phyloP scores from a whole-genome alignment of 306 rosid genomes.

The Trifolium fragiferum region DNA sequence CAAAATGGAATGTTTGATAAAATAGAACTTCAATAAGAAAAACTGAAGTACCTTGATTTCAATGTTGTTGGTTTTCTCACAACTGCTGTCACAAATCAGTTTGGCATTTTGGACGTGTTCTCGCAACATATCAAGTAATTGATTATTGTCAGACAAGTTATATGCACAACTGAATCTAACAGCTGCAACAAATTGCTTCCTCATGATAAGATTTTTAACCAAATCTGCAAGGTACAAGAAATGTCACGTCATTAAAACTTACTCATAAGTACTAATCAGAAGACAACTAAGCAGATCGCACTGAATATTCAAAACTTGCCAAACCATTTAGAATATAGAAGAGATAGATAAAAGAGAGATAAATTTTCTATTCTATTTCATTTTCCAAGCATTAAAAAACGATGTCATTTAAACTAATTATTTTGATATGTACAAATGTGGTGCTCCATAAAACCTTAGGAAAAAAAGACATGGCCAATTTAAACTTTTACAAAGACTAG shows the following conservation, averaged over 20 bases:
- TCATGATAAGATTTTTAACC: not conserved
- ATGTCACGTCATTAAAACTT: not conserved
- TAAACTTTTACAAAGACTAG: no score
- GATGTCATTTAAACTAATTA: no score
- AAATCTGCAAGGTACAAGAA: conserved; percentile 26
- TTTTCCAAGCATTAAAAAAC: not conserved
- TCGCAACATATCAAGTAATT: conserved; percentile 46
- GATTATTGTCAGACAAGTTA: conserved; percentile 34
- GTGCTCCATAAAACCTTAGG: no score
- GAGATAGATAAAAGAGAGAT: not conserved
- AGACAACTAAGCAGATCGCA: not conserved
- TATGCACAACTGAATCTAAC: conserved; percentile 13
- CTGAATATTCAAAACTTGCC: not conserved
- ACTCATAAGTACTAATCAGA: no score
- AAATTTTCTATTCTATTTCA: not conserved
- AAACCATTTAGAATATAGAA: not conserved
- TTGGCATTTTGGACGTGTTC: conserved; percentile 42
- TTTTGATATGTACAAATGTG: no score
- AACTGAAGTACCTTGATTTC: conserved; percentile 45
- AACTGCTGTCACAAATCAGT: conserved; percentile 12
- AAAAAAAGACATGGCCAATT: no score
- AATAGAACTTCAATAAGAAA: conserved; percentile 8
- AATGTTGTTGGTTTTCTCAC: conserved; percentile 9
- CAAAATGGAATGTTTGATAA: conserved; percentile 20
- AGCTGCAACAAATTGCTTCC: conserved; percentile 7